Conservation (phyloP, 2,329 filamentous ascomycete genomes). For the Colletotrichum eremochloae region DNA sequence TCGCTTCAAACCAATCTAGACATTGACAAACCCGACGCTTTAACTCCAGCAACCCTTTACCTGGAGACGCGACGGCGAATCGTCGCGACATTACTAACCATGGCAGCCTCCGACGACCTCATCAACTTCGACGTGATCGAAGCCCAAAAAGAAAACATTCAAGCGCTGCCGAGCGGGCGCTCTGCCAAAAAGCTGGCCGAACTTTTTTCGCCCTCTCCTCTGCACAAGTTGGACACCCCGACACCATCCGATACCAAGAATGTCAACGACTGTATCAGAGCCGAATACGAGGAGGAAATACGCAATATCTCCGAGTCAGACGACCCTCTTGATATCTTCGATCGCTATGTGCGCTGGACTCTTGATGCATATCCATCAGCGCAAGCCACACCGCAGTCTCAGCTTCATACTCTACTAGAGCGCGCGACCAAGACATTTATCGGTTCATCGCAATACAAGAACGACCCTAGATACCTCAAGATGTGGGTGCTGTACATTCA, state of each 20-base stretch:
- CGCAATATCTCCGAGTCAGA: conserved; percentile 85
- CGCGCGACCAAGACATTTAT: conserved; percentile 93
- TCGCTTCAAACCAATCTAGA: conserved; percentile 22
- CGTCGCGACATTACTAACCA: conserved; percentile 50
- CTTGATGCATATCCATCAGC: conserved; percentile 94
- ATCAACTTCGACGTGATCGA: conserved; percentile 94
- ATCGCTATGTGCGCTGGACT: conserved; percentile 97
- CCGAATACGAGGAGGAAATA: conserved; percentile 89
- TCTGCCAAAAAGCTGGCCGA: conserved; percentile 91
- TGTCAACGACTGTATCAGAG: conserved; percentile 82
- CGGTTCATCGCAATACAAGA: conserved; percentile 88
- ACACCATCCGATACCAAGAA: conserved; percentile 81
- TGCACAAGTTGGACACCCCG: conserved; percentile 70
- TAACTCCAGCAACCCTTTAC: conserved; percentile 22
- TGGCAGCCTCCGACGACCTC: conserved; percentile 65
- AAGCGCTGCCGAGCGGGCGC: conserved; percentile 86
- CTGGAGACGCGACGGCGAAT: conserved; percentile 37
- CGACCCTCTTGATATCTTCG: conserved; percentile 94
- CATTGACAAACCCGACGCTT: conserved; percentile 28
- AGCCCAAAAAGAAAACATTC: conserved; percentile 97
- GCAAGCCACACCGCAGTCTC: conserved; percentile 92
- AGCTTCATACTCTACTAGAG: conserved; percentile 89
- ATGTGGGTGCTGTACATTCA: conserved; percentile 95
- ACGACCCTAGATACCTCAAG: conserved; percentile 93
- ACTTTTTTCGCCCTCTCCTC: conserved; percentile 78